Base-by-base conservation (phyloP, 345 rosid genomes). In the Noccaea bulbosa region DNA sequence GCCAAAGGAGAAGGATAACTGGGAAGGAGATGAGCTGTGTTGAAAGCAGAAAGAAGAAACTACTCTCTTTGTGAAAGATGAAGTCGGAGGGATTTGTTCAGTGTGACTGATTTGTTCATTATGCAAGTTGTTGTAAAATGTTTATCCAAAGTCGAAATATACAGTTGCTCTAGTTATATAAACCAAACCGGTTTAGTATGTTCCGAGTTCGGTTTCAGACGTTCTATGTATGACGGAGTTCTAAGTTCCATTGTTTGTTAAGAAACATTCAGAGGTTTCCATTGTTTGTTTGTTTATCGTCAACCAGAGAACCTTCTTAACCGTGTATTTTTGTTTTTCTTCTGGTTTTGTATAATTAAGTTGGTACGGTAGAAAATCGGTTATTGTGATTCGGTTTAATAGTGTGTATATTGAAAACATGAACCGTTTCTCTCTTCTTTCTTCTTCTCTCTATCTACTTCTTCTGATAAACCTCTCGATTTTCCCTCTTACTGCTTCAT, bases 1-100 rank as follows among this genome's bases (percentile, higher is more conserved):
- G 22, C 98, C 97, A 1, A 93, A 93, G 78, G 98, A 90, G 83
- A 93, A 93, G 51, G 81, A 88, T 56, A 90, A 93, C 55, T 90
- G 98, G 98, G 43, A 62, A 44, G 95, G 91, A 78, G 97, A 93
- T 72, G 98, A 93, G 78, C 80, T 84, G 66, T 79, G 70, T 56
- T 75, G 70, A 75, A 39, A 51, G 37, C 24, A 53, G 43, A 61
- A 17, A 33, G 34, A 35, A 53, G 43, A 61, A 17, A 33, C 22
- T 54, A 20, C 15, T 41, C 15, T 41, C 58, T 38, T 8, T 0
- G 6, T 62, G 44, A 22, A 20, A 38, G 65, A 56, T 9, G 33
- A 50, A 59, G 66, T 27, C 14, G 9, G 64, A 56, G 8, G 33
- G 35, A 33, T 43, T 59, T 12, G 75, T 11, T 40, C 38, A 67